Percentiles rank a stretch among this genome's conserved stretches.
These are phyloP conservation scores for Calonectria leucothoes DNA, from an alignment of 2,329 filamentous ascomycete genomes.

Conservation along the genomic window DNA sequence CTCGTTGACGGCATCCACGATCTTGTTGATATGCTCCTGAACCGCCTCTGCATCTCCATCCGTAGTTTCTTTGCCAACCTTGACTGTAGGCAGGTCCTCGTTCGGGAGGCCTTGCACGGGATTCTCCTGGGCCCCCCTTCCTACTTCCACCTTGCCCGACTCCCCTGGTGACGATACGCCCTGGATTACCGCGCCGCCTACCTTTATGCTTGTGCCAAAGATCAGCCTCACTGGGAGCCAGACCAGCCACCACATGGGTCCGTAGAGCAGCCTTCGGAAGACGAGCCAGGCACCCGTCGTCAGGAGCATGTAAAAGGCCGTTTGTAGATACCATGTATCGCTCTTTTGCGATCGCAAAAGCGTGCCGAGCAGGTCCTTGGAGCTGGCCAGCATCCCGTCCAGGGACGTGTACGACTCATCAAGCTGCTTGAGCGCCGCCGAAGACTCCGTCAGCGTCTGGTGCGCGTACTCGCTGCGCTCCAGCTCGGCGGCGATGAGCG, in stretches of 20 bases:
- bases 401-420: constrained; percentile 85
- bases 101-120: constrained; percentile 51
- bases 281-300: constrained; percentile 86
- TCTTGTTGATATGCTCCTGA: constrained; percentile 65
- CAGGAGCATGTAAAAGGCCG: constrained; percentile 84
- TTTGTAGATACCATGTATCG: constrained; percentile 97
- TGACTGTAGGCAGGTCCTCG: constrained; percentile 61
- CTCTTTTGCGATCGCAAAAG: constrained; percentile 91
- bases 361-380: constrained; percentile 79
- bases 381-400: constrained; percentile 80
- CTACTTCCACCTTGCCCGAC: constrained; percentile 40
- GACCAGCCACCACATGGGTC: constrained; percentile 89
- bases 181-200: constrained; percentile 64
- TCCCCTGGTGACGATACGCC: constrained; percentile 40
- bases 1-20: constrained; percentile 60
- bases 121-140: constrained; percentile 43
- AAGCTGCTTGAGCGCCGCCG: constrained; percentile 82
- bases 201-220: constrained; percentile 68
- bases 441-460: constrained; percentile 87
- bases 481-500: constrained; percentile 86
- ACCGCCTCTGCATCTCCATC: constrained; percentile 52
- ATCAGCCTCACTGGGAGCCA: constrained; percentile 82
- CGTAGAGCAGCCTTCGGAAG: constrained; percentile 87
- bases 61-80: constrained; percentile 49
- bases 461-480: constrained; percentile 89